Evolutionary conservation across 2,329 filamentous ascomycete genomes (phyloP), one percentile per base, ranked within the genome.

Genomic region (Fusarium austroafricanum): DNA sequence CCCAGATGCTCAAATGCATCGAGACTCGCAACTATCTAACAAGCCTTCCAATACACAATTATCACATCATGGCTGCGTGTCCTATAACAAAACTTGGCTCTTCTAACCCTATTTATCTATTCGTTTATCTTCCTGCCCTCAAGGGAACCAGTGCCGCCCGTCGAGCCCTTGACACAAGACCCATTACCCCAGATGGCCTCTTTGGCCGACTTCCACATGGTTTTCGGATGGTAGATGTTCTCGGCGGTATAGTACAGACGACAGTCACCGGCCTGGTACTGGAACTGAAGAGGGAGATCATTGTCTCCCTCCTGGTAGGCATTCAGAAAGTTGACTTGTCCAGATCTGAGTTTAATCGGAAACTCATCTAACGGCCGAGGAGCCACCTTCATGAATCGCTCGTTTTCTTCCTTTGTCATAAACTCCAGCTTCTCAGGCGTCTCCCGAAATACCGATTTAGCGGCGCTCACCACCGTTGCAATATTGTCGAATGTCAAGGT

Each of bases 241-340:
- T 47, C 50, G 1, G 18, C 42, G 0, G 61, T 65, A 28, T 59
- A 62, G 40, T 65, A 67, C 2, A 67, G 53, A 3, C 61, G 53
- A 12, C 65, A 61, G 3, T 67, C 63, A 1, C 49, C 62, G 12
- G 65, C 65, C 12, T 67, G 53, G 20, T 67, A 67, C 26, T 57
- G 40, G n/a, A 67, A 67, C 23, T 67, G 65, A 2, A 67, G 44
- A 2, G 65, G 61, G 1, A 58, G 39, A 5, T 46, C 45, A 1
- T 55, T 28, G 3, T 59, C 42, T 4, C 63, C 53, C 9, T 46
- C 23, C 5, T 40, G 51, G 10, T 67, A 67, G 14, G 53, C 43
- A 15, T 51, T 67, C 1, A 28, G 33, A 6, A 46, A 26, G 35
- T 67, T 67, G 10, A 67, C 47, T 2, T 23, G 23, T 17, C 49